A percentile compares a stretch with the other conserved stretches of the same genome.
These are phyloP conservation scores for Metschnikowia sp. DNA, from an alignment of 805 yeast species.

Conservation along the genomic window DNA sequence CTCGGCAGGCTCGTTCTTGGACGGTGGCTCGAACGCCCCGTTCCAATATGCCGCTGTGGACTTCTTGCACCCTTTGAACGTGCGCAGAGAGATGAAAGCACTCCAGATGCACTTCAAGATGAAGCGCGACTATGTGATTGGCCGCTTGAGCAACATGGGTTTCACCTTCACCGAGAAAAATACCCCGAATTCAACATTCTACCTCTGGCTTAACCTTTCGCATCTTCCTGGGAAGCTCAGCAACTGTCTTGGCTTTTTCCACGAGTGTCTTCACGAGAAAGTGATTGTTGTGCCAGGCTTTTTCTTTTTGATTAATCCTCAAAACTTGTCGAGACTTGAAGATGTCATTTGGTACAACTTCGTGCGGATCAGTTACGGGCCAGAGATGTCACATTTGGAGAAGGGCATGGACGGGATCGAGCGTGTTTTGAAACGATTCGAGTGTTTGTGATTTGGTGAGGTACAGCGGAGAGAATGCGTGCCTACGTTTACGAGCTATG, in stretches of 20 bases:
- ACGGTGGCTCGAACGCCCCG: slow-evolving; percentile 61
- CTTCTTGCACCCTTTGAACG: slow-evolving; percentile 49
- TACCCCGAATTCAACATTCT: slow-evolving; percentile 56
- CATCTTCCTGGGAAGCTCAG: slow-evolving; percentile 55
- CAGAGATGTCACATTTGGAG: slow-evolving; percentile 48
- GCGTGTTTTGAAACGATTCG: slow-evolving; percentile 41
- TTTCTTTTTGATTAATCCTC: slow-evolving; percentile 58
- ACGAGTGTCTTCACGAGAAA: slow-evolving; percentile 57
- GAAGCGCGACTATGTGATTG: slow-evolving; percentile 55
- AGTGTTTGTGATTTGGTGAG: slow-evolving; percentile 33
- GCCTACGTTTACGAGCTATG: no score
- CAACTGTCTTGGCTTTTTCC: slow-evolving; percentile 60
- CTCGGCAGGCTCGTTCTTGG: slow-evolving; percentile 58
- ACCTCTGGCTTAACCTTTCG: slow-evolving; percentile 55
- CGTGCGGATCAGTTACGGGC: slow-evolving; percentile 59
- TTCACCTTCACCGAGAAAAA: slow-evolving; percentile 42
- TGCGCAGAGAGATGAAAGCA: slow-evolving; percentile 52
- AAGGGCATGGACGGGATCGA: slow-evolving; percentile 62
- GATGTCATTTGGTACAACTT: slow-evolving; percentile 60
- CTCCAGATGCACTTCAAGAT: slow-evolving; percentile 53
- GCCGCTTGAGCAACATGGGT: slow-evolving; percentile 50
- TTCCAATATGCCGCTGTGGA: slow-evolving; percentile 59
- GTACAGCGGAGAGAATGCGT: no score
- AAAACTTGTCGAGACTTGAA: slow-evolving; percentile 42
- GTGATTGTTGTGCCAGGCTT: slow-evolving; percentile 63